Evolutionary conservation across 208 protist species (phyloP), one percentile per base, ranked within the genome.

Genomic region (Herpetomonas samuelpessoai): DNA sequence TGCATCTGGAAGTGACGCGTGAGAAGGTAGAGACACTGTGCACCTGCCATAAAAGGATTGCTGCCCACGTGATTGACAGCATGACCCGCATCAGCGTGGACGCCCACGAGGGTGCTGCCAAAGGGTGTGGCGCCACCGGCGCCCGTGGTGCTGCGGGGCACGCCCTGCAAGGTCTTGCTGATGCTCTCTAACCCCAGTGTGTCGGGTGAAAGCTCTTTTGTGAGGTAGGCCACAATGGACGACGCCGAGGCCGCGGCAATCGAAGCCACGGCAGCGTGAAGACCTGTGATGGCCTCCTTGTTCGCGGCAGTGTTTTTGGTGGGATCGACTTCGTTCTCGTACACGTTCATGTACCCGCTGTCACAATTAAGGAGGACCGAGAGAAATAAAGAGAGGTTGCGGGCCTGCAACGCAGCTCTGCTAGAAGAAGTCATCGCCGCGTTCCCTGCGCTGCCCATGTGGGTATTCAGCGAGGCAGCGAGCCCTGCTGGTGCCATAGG

Each of bases 1-100:
- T 76, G 68, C 76, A 92, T 76, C 68, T 95, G 89, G 55, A 93
- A 95, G 68, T 95, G 86, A 16, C 86, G 83, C 24, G 89, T 93
- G 47, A 95, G 50, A 12, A 95, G 70, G 30, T 86, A 87, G 2
- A 95, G 68, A 52, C 79, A 91, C 80, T 95, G 86, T 12, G 83
- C 81, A 0, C 83, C 74, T 27, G 91, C 38, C 57, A 95, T 67
- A 50, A 83, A 49, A 1, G 85, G 71, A 39, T 80, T 86, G 46
- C 60, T 52, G 57, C 35, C 45, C 12, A 35, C 7, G 21, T 61
- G 64, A 47, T 60, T 65, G 19, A 56, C 57, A 26, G 56, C 47
- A 38, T 19, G 51, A 45, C 62, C 58, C 6, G 30, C 27, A 28
- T 69, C 64, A n/a, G 65, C 39, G 46, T 46, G 21, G 10, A 31